Conservation (phyloP, 2,329 filamentous ascomycete species). For the Hymenoscyphus occultus region DNA sequence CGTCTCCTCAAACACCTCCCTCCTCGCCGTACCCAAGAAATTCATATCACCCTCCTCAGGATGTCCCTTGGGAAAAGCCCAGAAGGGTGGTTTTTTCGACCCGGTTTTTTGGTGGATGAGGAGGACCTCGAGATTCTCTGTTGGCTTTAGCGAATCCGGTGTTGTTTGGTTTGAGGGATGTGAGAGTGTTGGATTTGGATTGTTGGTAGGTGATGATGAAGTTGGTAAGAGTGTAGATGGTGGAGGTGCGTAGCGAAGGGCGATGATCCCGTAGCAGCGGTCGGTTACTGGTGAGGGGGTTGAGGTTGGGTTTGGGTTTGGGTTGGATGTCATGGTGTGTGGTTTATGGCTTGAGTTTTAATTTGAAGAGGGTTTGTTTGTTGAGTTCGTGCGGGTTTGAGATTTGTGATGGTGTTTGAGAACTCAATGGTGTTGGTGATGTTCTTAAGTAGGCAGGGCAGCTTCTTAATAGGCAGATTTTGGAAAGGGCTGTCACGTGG, state of each 20-base stretch:
- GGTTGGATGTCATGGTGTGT: not conserved
- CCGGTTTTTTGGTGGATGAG: slow-evolving; percentile 23
- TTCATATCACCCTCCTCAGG: slow-evolving; percentile 17
- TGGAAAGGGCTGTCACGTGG: not conserved
- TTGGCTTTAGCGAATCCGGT: too few species aligned
- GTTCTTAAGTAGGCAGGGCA: not conserved
- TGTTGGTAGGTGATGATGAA: not conserved
- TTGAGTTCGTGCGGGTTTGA: too few species aligned
- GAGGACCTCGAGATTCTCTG: slow-evolving; percentile 19
- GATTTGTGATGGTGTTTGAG: too few species aligned
- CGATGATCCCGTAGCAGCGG: slow-evolving; percentile 26
- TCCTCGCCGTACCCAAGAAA: slow-evolving; percentile 14
- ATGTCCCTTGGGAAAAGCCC: slow-evolving; percentile 27
- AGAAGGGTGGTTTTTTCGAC: slow-evolving; percentile 13
- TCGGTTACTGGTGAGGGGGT: slow-evolving; percentile 16
- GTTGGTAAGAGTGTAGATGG: not conserved
- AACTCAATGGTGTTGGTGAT: too few species aligned
- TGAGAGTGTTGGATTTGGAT: too few species aligned
- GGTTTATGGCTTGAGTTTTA: not conserved
- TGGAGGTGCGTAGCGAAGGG: slow-evolving; percentile 16
- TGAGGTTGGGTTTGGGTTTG: not conserved
- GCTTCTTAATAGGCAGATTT: not conserved
- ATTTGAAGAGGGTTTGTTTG: too few species aligned
- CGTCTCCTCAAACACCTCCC: slow-evolving; percentile 25
- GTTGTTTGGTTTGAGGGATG: too few species aligned